Evolutionary conservation across 129 eudicot genomes (phyloP).

Genomic region (Flaveria brownii): DNA sequence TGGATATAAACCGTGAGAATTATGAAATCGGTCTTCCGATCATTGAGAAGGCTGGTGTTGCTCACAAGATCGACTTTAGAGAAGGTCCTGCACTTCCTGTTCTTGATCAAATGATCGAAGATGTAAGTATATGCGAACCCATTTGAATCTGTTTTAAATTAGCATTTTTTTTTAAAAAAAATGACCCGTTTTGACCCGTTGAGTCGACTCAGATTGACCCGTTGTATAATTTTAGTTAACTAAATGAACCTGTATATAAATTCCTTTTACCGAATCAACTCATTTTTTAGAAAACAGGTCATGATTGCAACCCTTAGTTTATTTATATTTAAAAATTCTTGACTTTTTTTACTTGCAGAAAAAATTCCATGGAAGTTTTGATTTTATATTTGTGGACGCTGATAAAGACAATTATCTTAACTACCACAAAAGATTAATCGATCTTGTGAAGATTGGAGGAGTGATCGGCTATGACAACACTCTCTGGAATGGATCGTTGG

Average conservation of each 20-base stretch:
- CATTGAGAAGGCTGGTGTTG: slow-evolving; percentile 42
- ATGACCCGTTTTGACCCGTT: no score
- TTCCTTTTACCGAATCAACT: no score
- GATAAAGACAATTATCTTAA: slow-evolving; percentile 54
- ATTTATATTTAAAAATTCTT: background rate
- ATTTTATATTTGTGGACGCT: slow-evolving; percentile 57
- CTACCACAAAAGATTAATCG: slow-evolving; percentile 40
- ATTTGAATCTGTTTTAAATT: no score
- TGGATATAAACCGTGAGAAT: slow-evolving; percentile 42
- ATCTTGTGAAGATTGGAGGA: slow-evolving; percentile 40
- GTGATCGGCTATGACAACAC: slow-evolving; percentile 45
- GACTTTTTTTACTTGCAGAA: slow-evolving; percentile 20
- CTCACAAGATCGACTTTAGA: slow-evolving; percentile 44
- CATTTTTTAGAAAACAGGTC: no score
- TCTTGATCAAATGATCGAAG: slow-evolving; percentile 39
- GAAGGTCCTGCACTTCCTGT: slow-evolving; percentile 46
- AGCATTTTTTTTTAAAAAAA: no score
- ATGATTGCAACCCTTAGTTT: background rate
- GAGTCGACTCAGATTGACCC: no score
- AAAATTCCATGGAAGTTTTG: slow-evolving; percentile 50
- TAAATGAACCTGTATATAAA: no score
- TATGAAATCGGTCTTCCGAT: slow-evolving; percentile 44
- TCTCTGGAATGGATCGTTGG: slow-evolving; percentile 47
- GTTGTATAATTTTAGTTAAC: no score
- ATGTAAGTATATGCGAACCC: slow-evolving; percentile 23